Conservation (phyloP, 208 protist species). For the Leishmania braziliensis region DNA sequence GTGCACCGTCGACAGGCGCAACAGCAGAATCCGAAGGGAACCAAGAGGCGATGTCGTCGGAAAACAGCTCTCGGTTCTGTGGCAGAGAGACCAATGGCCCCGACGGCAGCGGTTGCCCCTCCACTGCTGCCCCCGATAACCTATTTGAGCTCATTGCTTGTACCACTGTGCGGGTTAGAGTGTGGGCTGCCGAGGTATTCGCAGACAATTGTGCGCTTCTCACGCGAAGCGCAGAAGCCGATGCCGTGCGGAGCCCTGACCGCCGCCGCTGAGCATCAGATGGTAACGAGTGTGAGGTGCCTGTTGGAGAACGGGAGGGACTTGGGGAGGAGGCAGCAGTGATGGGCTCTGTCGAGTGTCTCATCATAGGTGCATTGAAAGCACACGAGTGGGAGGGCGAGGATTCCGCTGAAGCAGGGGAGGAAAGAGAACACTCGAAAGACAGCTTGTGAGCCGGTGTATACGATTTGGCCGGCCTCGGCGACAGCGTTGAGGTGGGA, state of each 20-base stretch:
- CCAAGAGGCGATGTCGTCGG: background rate
- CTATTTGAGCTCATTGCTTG: background rate
- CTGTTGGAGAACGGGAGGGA: background rate
- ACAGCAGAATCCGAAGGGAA: background rate
- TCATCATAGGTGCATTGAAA: background rate
- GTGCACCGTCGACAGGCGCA: too few species aligned
- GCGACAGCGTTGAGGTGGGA: background rate
- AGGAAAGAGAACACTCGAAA: background rate
- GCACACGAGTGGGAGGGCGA: background rate
- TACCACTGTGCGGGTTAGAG: background rate
- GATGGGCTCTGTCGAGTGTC: background rate
- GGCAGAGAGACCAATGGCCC: background rate
- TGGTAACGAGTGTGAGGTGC: background rate
- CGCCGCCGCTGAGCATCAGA: background rate
- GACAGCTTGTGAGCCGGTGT: background rate
- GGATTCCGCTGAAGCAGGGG: background rate
- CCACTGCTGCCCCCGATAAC: background rate
- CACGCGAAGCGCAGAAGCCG: background rate
- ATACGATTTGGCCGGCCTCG: background rate
- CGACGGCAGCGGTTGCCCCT: background rate
- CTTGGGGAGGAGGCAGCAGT: background rate
- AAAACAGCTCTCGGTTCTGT: background rate
- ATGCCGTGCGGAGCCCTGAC: background rate
- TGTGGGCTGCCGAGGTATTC: background rate
- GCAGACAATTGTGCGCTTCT: background rate